These are phyloP conservation scores for Pneumocystis canis DNA, from an alignment of 1,139 yeast species.

Conservation along the genomic window DNA sequence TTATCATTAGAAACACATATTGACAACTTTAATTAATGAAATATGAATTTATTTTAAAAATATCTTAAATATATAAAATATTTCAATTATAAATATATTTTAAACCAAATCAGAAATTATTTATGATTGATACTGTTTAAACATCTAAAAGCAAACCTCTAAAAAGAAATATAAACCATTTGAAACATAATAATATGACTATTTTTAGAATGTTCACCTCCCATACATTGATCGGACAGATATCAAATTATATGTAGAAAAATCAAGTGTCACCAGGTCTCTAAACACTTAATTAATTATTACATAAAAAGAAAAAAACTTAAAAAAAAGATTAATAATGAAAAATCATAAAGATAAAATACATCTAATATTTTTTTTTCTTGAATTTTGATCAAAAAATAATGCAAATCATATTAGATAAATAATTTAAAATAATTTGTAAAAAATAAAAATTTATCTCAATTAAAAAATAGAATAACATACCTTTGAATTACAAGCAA, in stretches of 20 bases:
- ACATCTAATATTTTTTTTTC: no score
- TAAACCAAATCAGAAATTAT: no score
- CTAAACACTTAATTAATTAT: not conserved
- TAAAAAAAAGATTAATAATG: not conserved
- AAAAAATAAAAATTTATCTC: not conserved
- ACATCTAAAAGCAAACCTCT: no score
- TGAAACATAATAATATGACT: not conserved
- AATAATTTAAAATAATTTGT: no score
- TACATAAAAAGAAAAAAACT: not conserved
- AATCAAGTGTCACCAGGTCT: not conserved
- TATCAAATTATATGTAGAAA: not conserved
- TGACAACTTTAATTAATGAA: no score
- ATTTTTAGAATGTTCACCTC: not conserved
- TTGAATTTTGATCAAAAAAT: no score
- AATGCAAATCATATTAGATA: not conserved
- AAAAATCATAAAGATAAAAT: not conserved
- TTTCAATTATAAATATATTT: no score
- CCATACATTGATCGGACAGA: not conserved
- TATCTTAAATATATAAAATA: no score
- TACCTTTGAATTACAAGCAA: conserved; percentile 46
- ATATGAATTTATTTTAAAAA: no score
- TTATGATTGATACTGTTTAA: no score
- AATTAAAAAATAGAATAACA: not conserved
- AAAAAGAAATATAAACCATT: not conserved
- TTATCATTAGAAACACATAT: not conserved